Evolutionary conservation across 2,329 filamentous ascomycete genomes (phyloP), one percentile per base, ranked within the genome.

Genomic region (Aspergillus sojae): DNA sequence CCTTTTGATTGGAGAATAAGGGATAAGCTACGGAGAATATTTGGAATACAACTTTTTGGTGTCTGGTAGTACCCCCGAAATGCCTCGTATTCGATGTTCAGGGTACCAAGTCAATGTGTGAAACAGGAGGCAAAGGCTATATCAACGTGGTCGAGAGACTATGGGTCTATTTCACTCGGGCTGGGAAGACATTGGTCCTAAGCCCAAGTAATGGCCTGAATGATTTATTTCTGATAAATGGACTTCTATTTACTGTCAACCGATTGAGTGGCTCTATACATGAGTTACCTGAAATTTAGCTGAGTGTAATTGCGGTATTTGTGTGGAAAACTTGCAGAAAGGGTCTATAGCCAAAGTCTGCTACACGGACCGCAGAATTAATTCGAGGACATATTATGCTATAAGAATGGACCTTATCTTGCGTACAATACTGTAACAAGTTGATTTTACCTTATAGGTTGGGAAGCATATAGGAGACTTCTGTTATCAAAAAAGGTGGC

Each of bases 201-300:
- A 10, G 16, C 9, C 16, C 16, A 19, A 4, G 39, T 9, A 10
- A n/a, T 41, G 6, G 1, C 16, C 19, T n/a, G 39, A n/a, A n/a
- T 41, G 0, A 0, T n/a, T 9, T 1, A 7, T n/a, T 41, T n/a
- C 39, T 16, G 12, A 4, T 41, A 9, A 41, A 19, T 41, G 1
- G 3, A 1, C 6, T 5, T 6, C 3, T n/a, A 41, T 7, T 1
- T 0, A 9, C 14, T n/a, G 39, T 6, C 5, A 10, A 19, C 6
- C 2, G 3, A n/a, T 10, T 41, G 6, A n/a, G 3, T 41, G 16
- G 9, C 16, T n/a, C 7, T n/a, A 41, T n/a, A 9, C 1, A 19
- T 41, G 39, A 7, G 0, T 19, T 19, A 10, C 2, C 3, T 9
- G 3, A 41, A 9, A 41, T 9, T 7, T 41, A 41, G 7, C 4